Evolutionary conservation across 2,329 filamentous ascomycete species (phyloP), one percentile per base, ranked within the genome.

Genomic region (Colletotrichum orbiculare): DNA sequence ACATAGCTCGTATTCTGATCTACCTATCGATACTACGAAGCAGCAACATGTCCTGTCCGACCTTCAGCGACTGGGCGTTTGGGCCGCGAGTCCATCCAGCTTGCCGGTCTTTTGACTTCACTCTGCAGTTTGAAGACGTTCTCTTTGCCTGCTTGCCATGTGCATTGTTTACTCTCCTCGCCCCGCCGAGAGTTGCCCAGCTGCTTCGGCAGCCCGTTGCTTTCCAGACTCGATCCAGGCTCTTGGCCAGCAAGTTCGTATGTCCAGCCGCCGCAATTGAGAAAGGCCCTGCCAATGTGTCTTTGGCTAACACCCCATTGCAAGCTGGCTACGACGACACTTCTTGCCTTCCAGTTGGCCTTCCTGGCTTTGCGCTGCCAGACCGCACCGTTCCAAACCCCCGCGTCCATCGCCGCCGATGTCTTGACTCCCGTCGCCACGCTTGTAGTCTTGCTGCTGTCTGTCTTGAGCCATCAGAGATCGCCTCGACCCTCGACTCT

Each of bases 71-170:
- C 34, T 52, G 33, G 35, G 46, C 60, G 10, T 72, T 73, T 43
- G 72, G 72, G 8, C 72, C 72, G 5, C 60, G 68, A 34, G 67
- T 73, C 34, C 49, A 70, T 49, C 34, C 64, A 7, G 13, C 45
- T 2, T 74, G 73, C 48, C 71, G 71, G 35, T 69, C 70, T 7
- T 74, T 74, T 46, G 73, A 74, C 64, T 74, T 74, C 48, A 73
- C 73, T 0, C 60, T 74, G 6, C 59, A 67, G 2, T 74, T 74
- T 39, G 71, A 74, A 49, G 72, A 74, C 25, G 53, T 73, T 15
- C 54, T 74, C 15, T 68, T 73, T n/a, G 65, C 67, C 1, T 66
- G 64, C 13, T 12, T 73, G 1, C 72, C 71, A 0, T 55, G 62
- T 3, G 65, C 64, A 2, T 41, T 69, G 2, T 67, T 74, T n/a